Evolutionary conservation across 179 eudicot genomes (phyloP), one percentile per base, ranked within the genome.

Genomic region (Amaranthus tricolor): DNA sequence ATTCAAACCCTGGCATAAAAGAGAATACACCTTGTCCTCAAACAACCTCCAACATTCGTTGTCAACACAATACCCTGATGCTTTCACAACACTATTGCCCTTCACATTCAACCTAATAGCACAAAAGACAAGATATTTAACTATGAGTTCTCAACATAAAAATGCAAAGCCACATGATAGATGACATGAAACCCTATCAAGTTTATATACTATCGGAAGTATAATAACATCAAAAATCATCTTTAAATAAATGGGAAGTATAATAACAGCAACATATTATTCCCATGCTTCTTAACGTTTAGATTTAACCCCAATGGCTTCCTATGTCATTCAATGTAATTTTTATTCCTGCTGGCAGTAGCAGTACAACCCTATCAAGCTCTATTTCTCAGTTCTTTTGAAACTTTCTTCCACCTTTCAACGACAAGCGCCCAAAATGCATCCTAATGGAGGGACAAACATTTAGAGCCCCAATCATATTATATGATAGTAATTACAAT

Each of bases 11-110:
- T 90, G 84, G 56, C 77, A 85, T 63, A 95, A 62, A 64, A 95
- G 66, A 54, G 88, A 81, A 71, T 77, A 86, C 74, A 95, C 88
- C 86, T 88, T 89, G 77, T 89, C 87, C 84, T 95, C 99, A 69
- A 79, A 90, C 56, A 79, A 60, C 83, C 98, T 90, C 98, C 98
- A 95, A 81, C 94, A 92, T 84, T 95, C 99, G 74, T 90, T 85
- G 43, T 95, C 96, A 81, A 74, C 74, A 74, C 96, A 89, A 78
- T 84, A 92, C 74, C 95, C 95, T 45, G 82, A 84, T 57, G 82
- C 81, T 78, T 57, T 62, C 60, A 88, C 83, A 71, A 75, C 81
- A 68, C 48, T 69, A 43, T 74, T 83, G 80, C 92, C 96, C 85
- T 87, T 89, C 86, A 95, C 82, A 75, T 85, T 89, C 86, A 95